Evolutionary conservation across 306 rosid genomes (phyloP).

Genomic region (Hippophae tibetana): DNA sequence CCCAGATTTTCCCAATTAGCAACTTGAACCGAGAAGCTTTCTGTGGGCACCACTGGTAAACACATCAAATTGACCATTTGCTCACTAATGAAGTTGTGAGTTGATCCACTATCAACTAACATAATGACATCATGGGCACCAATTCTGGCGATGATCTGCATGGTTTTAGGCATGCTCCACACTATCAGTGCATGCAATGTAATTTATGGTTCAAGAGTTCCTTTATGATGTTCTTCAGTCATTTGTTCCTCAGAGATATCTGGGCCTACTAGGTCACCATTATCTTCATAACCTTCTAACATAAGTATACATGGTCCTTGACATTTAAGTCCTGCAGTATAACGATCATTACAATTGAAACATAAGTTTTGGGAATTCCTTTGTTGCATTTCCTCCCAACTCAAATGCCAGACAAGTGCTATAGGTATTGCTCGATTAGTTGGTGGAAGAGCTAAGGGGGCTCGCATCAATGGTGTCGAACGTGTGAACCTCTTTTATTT

Average conservation of each 20-base stretch:
- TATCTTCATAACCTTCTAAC: background rate
- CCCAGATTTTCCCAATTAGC: background rate
- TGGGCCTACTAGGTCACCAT: background rate
- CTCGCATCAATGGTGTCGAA: background rate
- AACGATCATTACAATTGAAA: background rate
- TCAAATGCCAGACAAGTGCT: too few relatives aligned
- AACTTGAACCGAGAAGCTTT: background rate
- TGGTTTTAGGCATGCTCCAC: background rate
- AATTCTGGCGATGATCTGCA: background rate
- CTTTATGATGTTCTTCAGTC: background rate
- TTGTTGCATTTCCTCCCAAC: background rate
- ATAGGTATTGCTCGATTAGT: too few relatives aligned
- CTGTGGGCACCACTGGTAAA: background rate
- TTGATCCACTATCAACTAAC: background rate
- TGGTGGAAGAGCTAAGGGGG: background rate
- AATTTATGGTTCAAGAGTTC: background rate
- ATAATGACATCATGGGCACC: background rate
- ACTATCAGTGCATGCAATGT: background rate
- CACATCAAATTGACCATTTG: background rate
- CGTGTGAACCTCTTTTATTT: background rate
- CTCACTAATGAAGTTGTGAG: background rate
- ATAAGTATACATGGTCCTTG: background rate
- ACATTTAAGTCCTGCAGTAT: background rate
- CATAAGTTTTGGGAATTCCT: background rate
- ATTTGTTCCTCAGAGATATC: background rate